phyloP scores from a whole-genome alignment of 345 rosid genomes.

The Turnera subulata region DNA sequence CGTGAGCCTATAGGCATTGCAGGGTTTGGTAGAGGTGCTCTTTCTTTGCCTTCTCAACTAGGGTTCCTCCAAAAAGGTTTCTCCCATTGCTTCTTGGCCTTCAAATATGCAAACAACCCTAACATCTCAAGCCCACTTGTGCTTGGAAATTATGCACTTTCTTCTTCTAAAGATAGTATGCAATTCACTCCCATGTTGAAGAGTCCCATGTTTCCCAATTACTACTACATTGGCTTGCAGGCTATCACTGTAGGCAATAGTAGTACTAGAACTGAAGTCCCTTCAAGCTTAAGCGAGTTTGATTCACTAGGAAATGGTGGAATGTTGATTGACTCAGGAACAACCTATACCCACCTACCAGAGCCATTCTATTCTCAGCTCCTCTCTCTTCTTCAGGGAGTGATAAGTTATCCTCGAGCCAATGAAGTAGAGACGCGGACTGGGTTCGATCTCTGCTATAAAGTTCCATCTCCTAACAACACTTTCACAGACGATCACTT shows the following conservation, averaged over 20 bases:
- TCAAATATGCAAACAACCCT: constrained; percentile 73
- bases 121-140: constrained; percentile 68
- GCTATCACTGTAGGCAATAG: constrained; percentile 49
- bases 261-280: constrained; percentile 35
- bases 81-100: constrained; percentile 79
- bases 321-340: constrained; percentile 77
- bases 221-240: constrained; percentile 69
- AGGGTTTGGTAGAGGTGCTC: constrained; percentile 82
- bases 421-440: constrained; percentile 42
- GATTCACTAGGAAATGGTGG: constrained; percentile 83
- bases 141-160: constrained; percentile 54
- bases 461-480: constrained; percentile 56
- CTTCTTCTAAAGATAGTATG: constrained; percentile 29
- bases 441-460: constrained; percentile 80
- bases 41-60: constrained; percentile 68
- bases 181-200: constrained; percentile 74
- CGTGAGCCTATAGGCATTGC: constrained; percentile 75
- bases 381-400: constrained; percentile 41
- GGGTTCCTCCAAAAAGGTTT: constrained; percentile 72
- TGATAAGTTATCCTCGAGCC: constrained; percentile 56
- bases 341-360: constrained; percentile 78
- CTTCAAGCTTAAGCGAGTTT: constrained; percentile 50
- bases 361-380: constrained; percentile 63
- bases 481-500: constrained; percentile 19
- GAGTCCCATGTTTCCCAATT: constrained; percentile 58